These are phyloP conservation scores for Melampsora americana DNA, from an alignment of 1,284 basidiomycete species.

Conservation along the genomic window DNA sequence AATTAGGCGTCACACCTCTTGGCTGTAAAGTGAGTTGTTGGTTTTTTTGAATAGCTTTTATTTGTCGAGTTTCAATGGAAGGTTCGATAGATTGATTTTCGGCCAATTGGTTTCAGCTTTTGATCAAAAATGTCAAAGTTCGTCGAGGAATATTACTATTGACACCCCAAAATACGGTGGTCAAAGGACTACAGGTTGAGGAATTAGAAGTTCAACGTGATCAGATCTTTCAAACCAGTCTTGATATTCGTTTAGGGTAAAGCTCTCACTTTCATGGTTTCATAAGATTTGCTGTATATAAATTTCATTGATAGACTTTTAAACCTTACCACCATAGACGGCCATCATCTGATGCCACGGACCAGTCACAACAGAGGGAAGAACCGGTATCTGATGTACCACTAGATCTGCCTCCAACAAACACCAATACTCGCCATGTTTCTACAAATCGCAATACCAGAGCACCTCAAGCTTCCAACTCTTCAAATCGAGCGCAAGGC, in stretches of 20 bases:
- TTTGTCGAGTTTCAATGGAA: background rate
- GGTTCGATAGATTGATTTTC: background rate
- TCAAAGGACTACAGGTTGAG: slow-evolving; percentile 47
- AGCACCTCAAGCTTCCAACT: background rate
- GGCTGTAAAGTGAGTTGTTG: slow-evolving; percentile 45
- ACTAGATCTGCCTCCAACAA: background rate
- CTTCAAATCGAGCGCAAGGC: slow-evolving; percentile 7
- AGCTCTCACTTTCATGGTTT: background rate
- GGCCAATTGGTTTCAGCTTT: slow-evolving; percentile 26
- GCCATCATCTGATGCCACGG: background rate
- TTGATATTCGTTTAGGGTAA: slow-evolving; percentile 45
- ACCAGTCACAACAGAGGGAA: background rate
- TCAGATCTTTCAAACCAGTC: slow-evolving; percentile 44
- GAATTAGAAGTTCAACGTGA: slow-evolving; percentile 44
- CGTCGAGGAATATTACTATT: slow-evolving; percentile 46
- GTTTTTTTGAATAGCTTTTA: no score
- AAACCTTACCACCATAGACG: background rate
- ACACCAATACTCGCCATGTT: background rate
- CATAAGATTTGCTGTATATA: background rate
- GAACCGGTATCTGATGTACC: background rate
- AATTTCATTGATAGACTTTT: background rate
- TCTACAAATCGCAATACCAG: no score
- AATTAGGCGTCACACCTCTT: slow-evolving; percentile 45
- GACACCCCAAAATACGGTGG: slow-evolving; percentile 44
- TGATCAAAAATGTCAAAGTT: slow-evolving; percentile 45